Evolutionary conservation across 2,329 filamentous ascomycete species (phyloP).

Genomic region (Trichoderma harzianum): DNA sequence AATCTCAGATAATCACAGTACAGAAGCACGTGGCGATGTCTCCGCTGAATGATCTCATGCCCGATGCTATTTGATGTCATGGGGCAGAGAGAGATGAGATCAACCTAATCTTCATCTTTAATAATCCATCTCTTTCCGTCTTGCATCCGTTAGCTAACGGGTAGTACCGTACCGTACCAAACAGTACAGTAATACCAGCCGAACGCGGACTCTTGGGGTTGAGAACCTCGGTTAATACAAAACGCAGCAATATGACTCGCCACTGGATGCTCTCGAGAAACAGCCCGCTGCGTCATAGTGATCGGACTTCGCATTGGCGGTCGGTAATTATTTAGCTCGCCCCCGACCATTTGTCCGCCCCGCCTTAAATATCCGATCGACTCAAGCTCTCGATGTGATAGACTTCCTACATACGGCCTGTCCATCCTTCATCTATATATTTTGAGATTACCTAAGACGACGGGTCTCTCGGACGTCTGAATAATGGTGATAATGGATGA

Average conservation of each 20-base stretch:
- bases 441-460: too few species aligned
- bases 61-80: background rate
- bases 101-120: background rate
- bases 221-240: too few species aligned
- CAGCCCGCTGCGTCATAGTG: background rate
- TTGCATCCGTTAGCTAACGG: background rate
- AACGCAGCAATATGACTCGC: background rate
- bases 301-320: background rate
- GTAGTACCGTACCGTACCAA: too few species aligned
- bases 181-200: too few species aligned
- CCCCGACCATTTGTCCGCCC: background rate
- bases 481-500: background rate
- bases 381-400: too few species aligned
- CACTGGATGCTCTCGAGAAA: background rate
- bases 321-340: background rate
- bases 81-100: background rate
- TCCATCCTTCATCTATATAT: background rate
- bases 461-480: background rate
- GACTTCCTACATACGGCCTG: background rate
- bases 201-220: too few species aligned
- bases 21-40: background rate
- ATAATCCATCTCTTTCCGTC: background rate
- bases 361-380: background rate
- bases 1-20: too few species aligned
- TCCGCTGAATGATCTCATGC: background rate